phyloP scores from a whole-genome alignment of 805 yeast genomes.

The Zygoascus tannicola region DNA sequence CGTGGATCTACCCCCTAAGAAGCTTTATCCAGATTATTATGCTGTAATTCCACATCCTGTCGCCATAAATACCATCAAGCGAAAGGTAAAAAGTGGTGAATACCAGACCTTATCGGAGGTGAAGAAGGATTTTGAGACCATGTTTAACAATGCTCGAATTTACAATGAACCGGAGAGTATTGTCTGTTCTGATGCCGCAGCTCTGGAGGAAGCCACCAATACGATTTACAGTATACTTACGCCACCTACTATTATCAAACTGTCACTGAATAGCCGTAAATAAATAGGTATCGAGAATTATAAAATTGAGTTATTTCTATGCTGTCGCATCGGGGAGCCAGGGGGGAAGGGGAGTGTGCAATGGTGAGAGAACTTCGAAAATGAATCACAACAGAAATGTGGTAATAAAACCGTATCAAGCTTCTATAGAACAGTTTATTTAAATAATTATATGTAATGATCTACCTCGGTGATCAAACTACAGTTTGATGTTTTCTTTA shows the following conservation, averaged over 20 bases:
- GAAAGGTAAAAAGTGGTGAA: conserved; percentile 32
- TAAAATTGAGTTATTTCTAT: too few species aligned
- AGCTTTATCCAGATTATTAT: conserved; percentile 81
- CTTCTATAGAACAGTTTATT: too few species aligned
- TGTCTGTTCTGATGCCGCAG: conserved; percentile 50
- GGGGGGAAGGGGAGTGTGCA: too few species aligned
- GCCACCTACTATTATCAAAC: neutral
- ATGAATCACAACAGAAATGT: too few species aligned
- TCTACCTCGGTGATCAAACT: too few species aligned
- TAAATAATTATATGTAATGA: too few species aligned
- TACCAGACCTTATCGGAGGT: conserved; percentile 38
- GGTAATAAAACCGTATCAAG: too few species aligned
- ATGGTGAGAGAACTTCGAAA: too few species aligned
- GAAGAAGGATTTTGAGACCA: conserved; percentile 40
- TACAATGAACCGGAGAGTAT: conserved; percentile 62
- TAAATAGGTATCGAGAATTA: too few species aligned
- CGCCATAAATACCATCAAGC: conserved; percentile 45
- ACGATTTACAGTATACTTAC: conserved; percentile 1
- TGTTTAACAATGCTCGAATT: conserved; percentile 59
- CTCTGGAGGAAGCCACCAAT: conserved; percentile 6
- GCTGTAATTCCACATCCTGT: conserved; percentile 50
- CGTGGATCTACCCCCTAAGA: conserved; percentile 59
- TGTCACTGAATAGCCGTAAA: neutral
- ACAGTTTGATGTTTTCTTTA: too few species aligned
- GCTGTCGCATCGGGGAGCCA: too few species aligned